phyloP scores from a whole-genome alignment of 2,329 filamentous ascomycete genomes.

The Xylaria sp. region DNA sequence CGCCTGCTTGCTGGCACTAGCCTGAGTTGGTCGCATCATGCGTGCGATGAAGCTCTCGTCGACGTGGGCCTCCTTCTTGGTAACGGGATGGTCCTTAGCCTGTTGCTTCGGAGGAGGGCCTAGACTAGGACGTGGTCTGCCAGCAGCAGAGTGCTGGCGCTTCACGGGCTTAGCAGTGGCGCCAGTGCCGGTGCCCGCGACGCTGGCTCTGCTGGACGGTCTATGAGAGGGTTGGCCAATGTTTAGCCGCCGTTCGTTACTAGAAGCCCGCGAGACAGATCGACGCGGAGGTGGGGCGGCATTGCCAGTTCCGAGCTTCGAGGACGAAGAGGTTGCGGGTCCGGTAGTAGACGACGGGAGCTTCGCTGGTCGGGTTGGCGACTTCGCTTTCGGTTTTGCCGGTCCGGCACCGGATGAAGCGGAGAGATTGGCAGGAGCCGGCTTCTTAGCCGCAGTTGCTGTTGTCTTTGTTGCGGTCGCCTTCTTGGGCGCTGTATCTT shows the following conservation, averaged over 20 bases:
- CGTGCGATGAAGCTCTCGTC: constrained; percentile 76
- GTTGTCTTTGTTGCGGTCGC: constrained; percentile 36
- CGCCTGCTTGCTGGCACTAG: constrained; percentile 67
- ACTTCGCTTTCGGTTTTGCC: constrained; percentile 65
- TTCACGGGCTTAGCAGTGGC: constrained; percentile 41
- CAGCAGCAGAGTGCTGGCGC: constrained; percentile 49
- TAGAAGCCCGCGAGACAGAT: constrained; percentile 46
- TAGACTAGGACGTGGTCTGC: constrained; percentile 54
- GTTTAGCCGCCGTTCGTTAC: constrained; percentile 38
- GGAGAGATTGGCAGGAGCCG: constrained; percentile 43
- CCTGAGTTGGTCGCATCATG: constrained; percentile 78
- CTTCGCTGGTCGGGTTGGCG: constrained; percentile 68
- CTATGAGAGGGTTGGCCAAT: constrained; percentile 39
- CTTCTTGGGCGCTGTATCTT: background rate
- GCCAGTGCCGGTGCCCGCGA: constrained; percentile 35
- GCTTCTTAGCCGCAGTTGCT: constrained; percentile 36
- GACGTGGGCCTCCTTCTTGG: constrained; percentile 56
- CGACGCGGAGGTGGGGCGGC: constrained; percentile 37
- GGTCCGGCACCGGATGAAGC: constrained; percentile 46
- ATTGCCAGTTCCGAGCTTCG: constrained; percentile 54
- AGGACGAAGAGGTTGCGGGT: constrained; percentile 70
- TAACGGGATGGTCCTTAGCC: constrained; percentile 49
- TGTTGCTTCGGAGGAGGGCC: constrained; percentile 63
- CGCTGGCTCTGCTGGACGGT: constrained; percentile 50
- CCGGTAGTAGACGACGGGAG: constrained; percentile 69